Evolutionary conservation across 306 rosid genomes (phyloP), one percentile per base, ranked within the genome.

Genomic region (Ammopiptanthus mongolicus): DNA sequence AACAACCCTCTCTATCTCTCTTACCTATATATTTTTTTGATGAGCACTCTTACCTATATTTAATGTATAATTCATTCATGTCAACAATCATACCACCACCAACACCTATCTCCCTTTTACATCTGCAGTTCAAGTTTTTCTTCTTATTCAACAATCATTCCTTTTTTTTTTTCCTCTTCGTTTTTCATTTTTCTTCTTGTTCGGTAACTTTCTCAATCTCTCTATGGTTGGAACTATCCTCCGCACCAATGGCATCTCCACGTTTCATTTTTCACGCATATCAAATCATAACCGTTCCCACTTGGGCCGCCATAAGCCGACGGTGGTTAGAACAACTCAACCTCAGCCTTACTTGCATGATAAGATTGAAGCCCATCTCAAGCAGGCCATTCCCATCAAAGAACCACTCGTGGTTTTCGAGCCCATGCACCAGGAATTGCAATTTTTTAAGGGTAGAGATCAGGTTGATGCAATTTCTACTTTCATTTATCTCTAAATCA

Each of bases 351-450:
- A 86, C 41, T 85, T 86, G 6, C 80, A 84, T 25, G 86, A 84
- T 0, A 89, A 91, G 1, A 41, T 91, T 0, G 88, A 87, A 65
- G 82, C 87, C 53, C 85, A 91, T 76, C 87, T 91, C 62, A 82
- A 77, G 73, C 81, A 65, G 2, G 47, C 73, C 64, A 81, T 91
- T 37, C 87, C 87, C 19, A 31, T 76, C 5, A 85, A 81, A 81
- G 83, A 86, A 3, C 97, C 97, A 0, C 81, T 59, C 41, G 75
- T 74, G 5, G 93, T 91, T 8, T 87, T 74, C 11, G 86, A 86
- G 87, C 96, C 97, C 77, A 80, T 89, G 97, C 80, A 51, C 70
- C 85, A 78, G 5, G 83, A 87, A 29, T 65, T 90, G 71, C 66
- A 81, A 18, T 19, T 48, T 44, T 88, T 92, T 56, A 23, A 79